Conservation (phyloP, 306 rosid species). For the Citrullus amarus region DNA sequence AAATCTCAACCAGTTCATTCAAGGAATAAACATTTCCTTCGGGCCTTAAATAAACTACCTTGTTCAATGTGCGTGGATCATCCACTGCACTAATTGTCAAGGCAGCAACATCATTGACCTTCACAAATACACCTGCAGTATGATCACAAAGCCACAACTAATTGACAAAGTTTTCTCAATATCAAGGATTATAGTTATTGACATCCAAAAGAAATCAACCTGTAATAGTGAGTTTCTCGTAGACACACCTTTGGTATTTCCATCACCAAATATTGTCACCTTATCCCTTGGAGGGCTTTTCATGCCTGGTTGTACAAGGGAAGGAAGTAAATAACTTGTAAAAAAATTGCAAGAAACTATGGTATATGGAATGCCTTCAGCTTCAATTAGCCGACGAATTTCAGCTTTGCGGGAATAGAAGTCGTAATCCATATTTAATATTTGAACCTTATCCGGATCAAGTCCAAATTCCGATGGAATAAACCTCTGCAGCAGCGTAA, state of each 20-base stretch:
- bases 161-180: neutral
- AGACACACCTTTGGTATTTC: constrained; percentile 48
- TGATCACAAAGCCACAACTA: neutral
- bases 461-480: constrained; percentile 72
- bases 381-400: constrained; percentile 51
- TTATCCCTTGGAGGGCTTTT: constrained; percentile 59
- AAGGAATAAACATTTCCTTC: constrained; percentile 52
- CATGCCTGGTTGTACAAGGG: constrained; percentile 61
- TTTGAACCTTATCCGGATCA: constrained; percentile 50
- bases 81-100: constrained; percentile 61
- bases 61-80: constrained; percentile 56
- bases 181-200: neutral
- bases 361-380: constrained; percentile 58
- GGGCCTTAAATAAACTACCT: constrained; percentile 62
- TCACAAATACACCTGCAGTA: constrained; percentile 50
- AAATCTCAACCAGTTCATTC: constrained; percentile 51
- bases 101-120: constrained; percentile 61
- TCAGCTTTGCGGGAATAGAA: constrained; percentile 53
- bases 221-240: neutral
- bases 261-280: constrained; percentile 59
- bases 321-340: constrained; percentile 47
- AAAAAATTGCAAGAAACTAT: constrained; percentile 56
- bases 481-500: constrained; percentile 39
- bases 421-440: constrained; percentile 30
- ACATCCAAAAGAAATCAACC: neutral